Evolutionary conservation across 192 early-diverging fungal genomes (phyloP), one percentile per base, ranked within the genome.

Genomic region (Coemansia sp.): DNA sequence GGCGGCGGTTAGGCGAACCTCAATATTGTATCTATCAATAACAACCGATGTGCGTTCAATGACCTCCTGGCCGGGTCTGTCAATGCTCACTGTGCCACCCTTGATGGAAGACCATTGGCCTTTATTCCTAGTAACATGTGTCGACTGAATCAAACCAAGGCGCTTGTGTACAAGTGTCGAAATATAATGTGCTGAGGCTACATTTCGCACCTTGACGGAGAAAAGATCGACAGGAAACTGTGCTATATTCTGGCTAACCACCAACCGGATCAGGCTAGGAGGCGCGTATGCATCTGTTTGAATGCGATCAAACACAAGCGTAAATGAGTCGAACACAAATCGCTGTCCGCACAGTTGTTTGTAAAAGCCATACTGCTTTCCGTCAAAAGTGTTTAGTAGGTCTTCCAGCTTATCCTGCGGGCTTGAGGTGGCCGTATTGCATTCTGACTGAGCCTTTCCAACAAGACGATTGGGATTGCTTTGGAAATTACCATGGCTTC

Each of bases 251-350:
- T 86, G 85, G 8, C 59, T 43, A 19, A 88, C 69, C 6, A 63
- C 65, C 5, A 86, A 61, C 4, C 87, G 71, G 8, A 88, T 76
- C 49, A 64, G 48, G 41, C 81, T 84, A 4, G 87, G 85, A 3
- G 87, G 77, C 12, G 87, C 87, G 63, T 71, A 88, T 9, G 84
- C 74, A 49, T 88, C 87, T 6, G 73, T 64, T 61, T 85, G 84
- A 13, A 85, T 58, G 42, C 65, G 53, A 38, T 85, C 76, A 45
- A 85, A 63, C 2, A 26, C 44, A 54, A 81, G 72, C 10, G 64
- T 18, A 64, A 78, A 85, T 19, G 9, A 38, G 5, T 44, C 62
- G 64, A 74, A 75, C 0, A 39, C 41, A 56, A 74, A 81, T n/a
- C 42, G 44, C 44, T 56, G 54, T 3, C 77, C 75, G 5, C 40